Evolutionary conservation across 768 basidiomycete genomes (phyloP), one percentile per base, ranked within the genome.

Genomic region (Brasilioporus rufonigricans): DNA sequence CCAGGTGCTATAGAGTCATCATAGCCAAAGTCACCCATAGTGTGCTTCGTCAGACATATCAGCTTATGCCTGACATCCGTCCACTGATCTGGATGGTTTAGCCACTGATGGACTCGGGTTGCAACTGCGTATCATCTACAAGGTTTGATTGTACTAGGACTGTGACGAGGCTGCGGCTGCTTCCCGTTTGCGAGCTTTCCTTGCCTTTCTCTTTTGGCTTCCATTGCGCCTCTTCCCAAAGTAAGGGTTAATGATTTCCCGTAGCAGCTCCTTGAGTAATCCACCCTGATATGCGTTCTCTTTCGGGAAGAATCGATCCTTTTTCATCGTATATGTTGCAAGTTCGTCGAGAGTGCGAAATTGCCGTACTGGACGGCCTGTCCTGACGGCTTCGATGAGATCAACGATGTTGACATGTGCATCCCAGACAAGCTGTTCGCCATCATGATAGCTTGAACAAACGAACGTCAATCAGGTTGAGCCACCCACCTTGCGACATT

Each of bases 1-100:
- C 69, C 78, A 1, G 52, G 52, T 19, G 66, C 70, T 26, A 53
- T 67, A 18, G 78, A 79, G 2, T 81, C 53, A 19, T 38, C 36
- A 19, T 29, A 29, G 27, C 27, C 27, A 29, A 29, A 29, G 27
- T 29, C 27, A 29, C 9, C 36, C 4, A n/a, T 38, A 33, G 33
- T 14, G 12, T 33, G 12, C 33, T 33, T 33, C 33, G 27, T 9
- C 27, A 9, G 9, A 29, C 9, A 33, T n/a, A n/a, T n/a, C n/a
- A n/a, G n/a, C n/a, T n/a, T n/a, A n/a, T n/a, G n/a, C n/a, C n/a
- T n/a, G n/a, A n/a, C 33, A 11, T 13, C 33, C 12, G 33, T 4
- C 3, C 10, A 33, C 33, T 13, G 33, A 33, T 33, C 33, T 14
- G 12, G 33, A 12, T 13, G 33, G 33, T 13, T 14, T 33, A 33